Evolutionary conservation across 208 protist species (phyloP), one percentile per base, ranked within the genome.

Genomic region (Strigomonas galati): DNA sequence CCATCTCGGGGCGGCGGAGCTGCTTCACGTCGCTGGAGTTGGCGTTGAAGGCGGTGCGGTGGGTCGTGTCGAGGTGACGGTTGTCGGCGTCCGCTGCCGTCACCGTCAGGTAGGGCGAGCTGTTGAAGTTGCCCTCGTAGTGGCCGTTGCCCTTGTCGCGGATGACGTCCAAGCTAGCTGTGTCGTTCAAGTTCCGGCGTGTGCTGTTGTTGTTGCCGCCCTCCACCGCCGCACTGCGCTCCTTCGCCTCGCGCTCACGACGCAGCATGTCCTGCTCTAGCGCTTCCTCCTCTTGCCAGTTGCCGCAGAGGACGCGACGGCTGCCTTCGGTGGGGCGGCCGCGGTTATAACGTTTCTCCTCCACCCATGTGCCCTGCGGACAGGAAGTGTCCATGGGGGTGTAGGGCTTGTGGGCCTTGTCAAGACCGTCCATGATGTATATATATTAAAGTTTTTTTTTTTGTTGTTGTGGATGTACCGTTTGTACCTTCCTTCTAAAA

Each of bases 301-400:
- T 95, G 10, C 89, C 89, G 56, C 82, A 95, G 35, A 95, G 76
- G n/a, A 95, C 89, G 23, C 84, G 85, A n/a, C 79, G 78, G 3
- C 72, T 62, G 49, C 62, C 57, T 28, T 51, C 65, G 65, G 77
- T 78, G 52, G 78, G 86, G 0, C 89, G 84, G 35, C 62, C 64
- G 51, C 78, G 83, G 73, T 95, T 95, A 81, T 93, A 95, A n/a
- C 81, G 81, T 62, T 90, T 90, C 71, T 95, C 89, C 60, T 95
- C 86, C 5, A 95, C 78, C 89, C 89, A 95, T 35, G 76, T 89
- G 0, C 89, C 89, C 37, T 57, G 80, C 1, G 86, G 89, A 58
- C 85, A 89, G 79, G 76, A 93, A n/a, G 89, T 92, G 76, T 95
- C 89, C 69, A 95, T 95, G 17, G 85, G 84, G 14, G 85, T 76